A percentile compares a stretch with the other conserved stretches of the same genome.
These are phyloP conservation scores for Artemisia annua DNA, from an alignment of 129 eudicot species.

Conservation along the genomic window DNA sequence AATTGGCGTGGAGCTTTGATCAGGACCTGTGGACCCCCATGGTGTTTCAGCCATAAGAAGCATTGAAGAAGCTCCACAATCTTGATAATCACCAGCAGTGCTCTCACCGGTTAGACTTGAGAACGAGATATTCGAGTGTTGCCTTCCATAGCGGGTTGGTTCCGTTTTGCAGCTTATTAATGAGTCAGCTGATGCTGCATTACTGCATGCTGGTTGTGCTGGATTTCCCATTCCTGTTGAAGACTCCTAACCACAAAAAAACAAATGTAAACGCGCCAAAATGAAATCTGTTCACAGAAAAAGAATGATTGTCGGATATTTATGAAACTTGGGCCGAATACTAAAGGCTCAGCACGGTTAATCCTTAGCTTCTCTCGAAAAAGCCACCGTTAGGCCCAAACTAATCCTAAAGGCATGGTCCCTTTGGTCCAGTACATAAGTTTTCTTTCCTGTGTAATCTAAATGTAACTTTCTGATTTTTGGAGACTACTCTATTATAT, in stretches of 20 bases:
- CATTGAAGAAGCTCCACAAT: slow-evolving; percentile 48
- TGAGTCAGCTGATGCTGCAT: slow-evolving; percentile 49
- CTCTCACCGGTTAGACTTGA: slow-evolving; percentile 42
- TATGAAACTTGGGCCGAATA: too few relatives aligned
- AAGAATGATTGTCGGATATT: slow-evolving; percentile 1
- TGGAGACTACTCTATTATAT: too few relatives aligned
- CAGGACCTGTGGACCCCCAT: slow-evolving; percentile 30
- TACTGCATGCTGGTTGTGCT: slow-evolving; percentile 46
- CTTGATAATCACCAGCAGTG: slow-evolving; percentile 47
- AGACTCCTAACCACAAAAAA: slow-evolving; percentile 26
- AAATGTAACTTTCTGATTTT: too few relatives aligned
- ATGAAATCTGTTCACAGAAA: background rate
- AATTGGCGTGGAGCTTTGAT: slow-evolving; percentile 26
- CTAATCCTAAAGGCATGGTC: too few relatives aligned
- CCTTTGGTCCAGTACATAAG: too few relatives aligned
- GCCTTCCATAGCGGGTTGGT: slow-evolving; percentile 39
- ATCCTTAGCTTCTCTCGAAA: too few relatives aligned
- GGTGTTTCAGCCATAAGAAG: slow-evolving; percentile 53
- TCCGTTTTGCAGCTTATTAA: slow-evolving; percentile 51
- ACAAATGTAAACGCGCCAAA: background rate
- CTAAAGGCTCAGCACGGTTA: too few relatives aligned
- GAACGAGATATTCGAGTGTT: slow-evolving; percentile 44
- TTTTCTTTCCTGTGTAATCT: too few relatives aligned
- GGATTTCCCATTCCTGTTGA: slow-evolving; percentile 31
- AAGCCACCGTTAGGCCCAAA: too few relatives aligned